Percentiles rank a stretch among this genome's conserved stretches.
Evolutionary conservation across 495 filamentous ascomycete species (phyloP).

Genomic region (Penicillium salamii): DNA sequence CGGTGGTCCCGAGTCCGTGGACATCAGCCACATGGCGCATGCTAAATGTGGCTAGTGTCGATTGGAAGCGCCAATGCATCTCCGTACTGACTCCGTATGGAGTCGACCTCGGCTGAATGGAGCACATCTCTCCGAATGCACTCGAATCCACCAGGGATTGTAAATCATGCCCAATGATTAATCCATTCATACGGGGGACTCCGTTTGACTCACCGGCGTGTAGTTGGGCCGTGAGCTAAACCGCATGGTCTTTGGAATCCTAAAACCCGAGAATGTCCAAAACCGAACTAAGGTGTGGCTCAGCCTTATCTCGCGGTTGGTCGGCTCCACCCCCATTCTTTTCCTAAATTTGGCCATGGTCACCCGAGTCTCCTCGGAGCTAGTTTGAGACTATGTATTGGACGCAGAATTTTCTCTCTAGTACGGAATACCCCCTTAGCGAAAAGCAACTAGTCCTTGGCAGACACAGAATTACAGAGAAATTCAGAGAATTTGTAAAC

Average conservation of each 20-base stretch:
- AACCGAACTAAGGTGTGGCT: constrained; percentile 21
- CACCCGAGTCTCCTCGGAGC: constrained; percentile 5
- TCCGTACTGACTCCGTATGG: too few relatives aligned
- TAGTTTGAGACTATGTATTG: constrained; percentile 5
- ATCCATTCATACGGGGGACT: neutral
- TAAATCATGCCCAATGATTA: neutral
- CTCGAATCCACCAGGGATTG: neutral
- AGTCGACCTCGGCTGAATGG: neutral
- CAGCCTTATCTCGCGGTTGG: constrained; percentile 17
- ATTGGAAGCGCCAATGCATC: neutral
- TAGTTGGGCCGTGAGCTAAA: constrained; percentile 3
- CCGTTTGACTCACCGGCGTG: constrained; percentile 3
- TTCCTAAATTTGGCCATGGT: constrained; percentile 17
- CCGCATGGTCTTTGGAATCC: constrained; percentile 1
- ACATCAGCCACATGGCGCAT: constrained; percentile 4
- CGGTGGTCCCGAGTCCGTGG: neutral
- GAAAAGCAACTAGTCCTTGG: neutral
- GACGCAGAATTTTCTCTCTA: neutral
- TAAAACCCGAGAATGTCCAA: neutral
- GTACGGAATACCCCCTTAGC: too few relatives aligned
- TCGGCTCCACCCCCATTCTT: constrained; percentile 6
- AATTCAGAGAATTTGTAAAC: too few relatives aligned
- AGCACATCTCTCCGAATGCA: neutral
- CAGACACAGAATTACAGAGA: too few relatives aligned
- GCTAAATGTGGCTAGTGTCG: constrained; percentile 4